phyloP scores from a whole-genome alignment of 805 yeast genomes.

The Myxozyma monticola region DNA sequence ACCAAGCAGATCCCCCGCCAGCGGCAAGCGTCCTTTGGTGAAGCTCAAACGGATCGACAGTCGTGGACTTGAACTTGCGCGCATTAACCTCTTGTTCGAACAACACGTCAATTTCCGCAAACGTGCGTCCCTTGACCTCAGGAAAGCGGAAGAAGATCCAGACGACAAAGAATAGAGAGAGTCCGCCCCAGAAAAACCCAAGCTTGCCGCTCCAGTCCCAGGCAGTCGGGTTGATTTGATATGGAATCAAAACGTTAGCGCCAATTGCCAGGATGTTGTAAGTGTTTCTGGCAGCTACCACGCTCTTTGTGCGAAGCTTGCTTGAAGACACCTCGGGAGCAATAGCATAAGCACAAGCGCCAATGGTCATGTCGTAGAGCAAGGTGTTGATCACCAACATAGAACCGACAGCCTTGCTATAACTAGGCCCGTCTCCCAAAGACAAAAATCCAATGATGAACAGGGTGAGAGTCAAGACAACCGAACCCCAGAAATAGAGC shows the following conservation, averaged over 20 bases:
- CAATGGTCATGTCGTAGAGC: constrained; percentile 47
- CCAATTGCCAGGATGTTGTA: constrained; percentile 33
- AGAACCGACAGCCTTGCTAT: constrained; percentile 39
- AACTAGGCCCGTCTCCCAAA: constrained; percentile 17
- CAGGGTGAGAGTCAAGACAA: constrained; percentile 41
- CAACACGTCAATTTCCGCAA: constrained; percentile 59
- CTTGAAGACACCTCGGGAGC: constrained; percentile 47
- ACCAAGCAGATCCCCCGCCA: no score
- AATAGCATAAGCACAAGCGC: constrained; percentile 46
- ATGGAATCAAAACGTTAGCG: constrained; percentile 41
- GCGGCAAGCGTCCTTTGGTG: no score
- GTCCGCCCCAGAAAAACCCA: constrained; percentile 50
- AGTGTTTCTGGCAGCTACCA: constrained; percentile 44
- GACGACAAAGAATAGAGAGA: constrained; percentile 37
- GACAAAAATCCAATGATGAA: constrained; percentile 44
- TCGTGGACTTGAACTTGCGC: no score
- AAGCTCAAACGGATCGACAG: no score
- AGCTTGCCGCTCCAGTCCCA: constrained; percentile 52
- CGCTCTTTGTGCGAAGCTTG: constrained; percentile 45
- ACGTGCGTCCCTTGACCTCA: constrained; percentile 59
- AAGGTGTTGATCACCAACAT: constrained; percentile 49
- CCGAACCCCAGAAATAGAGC: constrained; percentile 40
- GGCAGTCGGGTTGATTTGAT: constrained; percentile 50
- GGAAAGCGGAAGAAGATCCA: constrained; percentile 58
- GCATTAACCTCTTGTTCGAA: constrained; percentile 43